Base-by-base conservation (phyloP, 2,329 filamentous ascomycete species). In the Metarhizium guizhouense region DNA sequence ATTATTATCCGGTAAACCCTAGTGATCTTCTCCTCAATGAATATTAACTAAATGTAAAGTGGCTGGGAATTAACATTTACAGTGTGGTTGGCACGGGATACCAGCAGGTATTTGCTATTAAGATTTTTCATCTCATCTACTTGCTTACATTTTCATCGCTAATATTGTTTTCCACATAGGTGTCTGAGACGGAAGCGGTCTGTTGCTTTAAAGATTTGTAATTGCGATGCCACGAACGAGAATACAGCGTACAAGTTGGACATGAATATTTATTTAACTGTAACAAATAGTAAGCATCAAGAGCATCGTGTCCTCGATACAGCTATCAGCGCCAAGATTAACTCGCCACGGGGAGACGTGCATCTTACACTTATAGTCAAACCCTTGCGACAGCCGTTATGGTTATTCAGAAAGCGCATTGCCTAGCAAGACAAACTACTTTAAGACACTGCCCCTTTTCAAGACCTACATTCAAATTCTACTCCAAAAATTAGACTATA, bases 401-500 rank as follows among this genome's bases (percentile, higher is more conserved):
- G 70, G 29, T 71, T 74, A 50, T 67, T 71, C 3, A 60, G 38
- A 2, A 62, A 67, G 59, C 64, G 72, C 25, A 72, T 75, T 48
- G 67, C 70, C 13, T 61, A 69, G 36, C 62, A 69, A 25, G 52
- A 58, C 1, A 32, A 34, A 53, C 57, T 14, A 61, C 13, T 45
- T 47, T 42, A 49, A 40, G 18, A 45, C 47, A 3, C 51, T 64
- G 4, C 58, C 60, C 1, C 62, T 76, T 16, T 60, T 77, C 13
- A 72, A 69, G 57, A 58, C 58, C 25, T 66, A 68, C 42, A 63
- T 78, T 32, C 56, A 55, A 14, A 61, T 59, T 32, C 57, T 66
- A 13, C 70, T 76, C 25, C 67, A 68, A 42, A 74, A 72, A 18
- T 67, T 76, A 4, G 71, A 77, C 50, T 67, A 62, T 34, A 59